Percentiles rank a stretch among this genome's conserved stretches.
phyloP scores from a whole-genome alignment of 1,284 basidiomycete species.

The Naganishia cerealis region DNA sequence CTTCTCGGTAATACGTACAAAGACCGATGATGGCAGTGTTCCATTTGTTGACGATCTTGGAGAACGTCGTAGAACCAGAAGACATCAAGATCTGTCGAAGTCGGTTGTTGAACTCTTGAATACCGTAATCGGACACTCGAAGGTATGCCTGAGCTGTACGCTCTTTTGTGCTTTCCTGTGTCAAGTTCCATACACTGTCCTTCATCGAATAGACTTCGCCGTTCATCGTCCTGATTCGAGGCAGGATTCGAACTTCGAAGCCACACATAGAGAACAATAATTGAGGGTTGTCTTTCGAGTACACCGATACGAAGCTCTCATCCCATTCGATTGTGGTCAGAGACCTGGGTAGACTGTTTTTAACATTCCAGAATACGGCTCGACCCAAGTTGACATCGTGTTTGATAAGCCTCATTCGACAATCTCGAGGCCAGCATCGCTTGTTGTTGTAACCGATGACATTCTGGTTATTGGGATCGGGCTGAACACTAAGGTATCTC shows the following conservation, averaged over 20 bases:
- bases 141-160: constrained; percentile 96
- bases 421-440: constrained; percentile 98
- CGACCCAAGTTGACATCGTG: constrained; percentile 98
- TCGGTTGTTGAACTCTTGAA: constrained; percentile 93
- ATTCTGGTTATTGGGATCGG: constrained; percentile 97
- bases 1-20: constrained; percentile 98
- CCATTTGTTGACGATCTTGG: constrained; percentile 99
- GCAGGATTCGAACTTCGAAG: constrained; percentile 94
- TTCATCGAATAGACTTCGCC: constrained; percentile 94
- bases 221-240: constrained; percentile 80
- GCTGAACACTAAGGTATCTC: constrained; percentile 92
- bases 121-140: constrained; percentile 93
- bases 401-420: constrained; percentile 98
- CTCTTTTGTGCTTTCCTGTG: constrained; percentile 94
- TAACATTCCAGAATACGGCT: constrained; percentile 99
- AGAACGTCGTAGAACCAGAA: constrained; percentile 97
- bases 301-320: constrained; percentile 92
- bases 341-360: constrained; percentile 91
- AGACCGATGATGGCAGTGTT: constrained; percentile 91
- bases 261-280: constrained; percentile 97
- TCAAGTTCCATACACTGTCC: constrained; percentile 96
- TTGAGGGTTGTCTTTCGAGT: constrained; percentile 96
- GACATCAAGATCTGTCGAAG: constrained; percentile 98
- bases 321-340: constrained; percentile 99
- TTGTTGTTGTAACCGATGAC: constrained; percentile 99